Base-by-base conservation (phyloP, 148 eudicot genomes). In the Tetragonia tetragonoides region DNA sequence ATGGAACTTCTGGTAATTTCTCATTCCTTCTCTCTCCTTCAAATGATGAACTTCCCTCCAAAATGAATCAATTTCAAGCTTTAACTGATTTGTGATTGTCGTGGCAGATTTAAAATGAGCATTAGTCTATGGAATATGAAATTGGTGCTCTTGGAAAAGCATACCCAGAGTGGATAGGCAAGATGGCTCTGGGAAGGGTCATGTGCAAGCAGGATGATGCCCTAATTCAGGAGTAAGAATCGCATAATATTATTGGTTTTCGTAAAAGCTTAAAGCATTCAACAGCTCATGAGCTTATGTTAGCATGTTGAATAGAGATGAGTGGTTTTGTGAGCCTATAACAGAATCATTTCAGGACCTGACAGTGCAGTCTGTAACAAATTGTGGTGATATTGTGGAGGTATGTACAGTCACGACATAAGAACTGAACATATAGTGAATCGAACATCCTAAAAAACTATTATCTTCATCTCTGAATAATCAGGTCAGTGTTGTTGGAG, bases 261-360 rank as follows among this genome's bases (percentile, higher is more conserved):
- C 99, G 98, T 37, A 93, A 96, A 87, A 96, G 99, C 86, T 93
- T 96, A 77, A 98, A 96, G 83, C 93, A 98, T 21, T 93, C 98
- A 57, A 96, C 97, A 65, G 97, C 97, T 83, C 97, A 96, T 81
- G 93, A 89, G 83, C 97, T 96, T 76, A 90, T 96, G 92, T 38
- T 84, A 56, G 98, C 98, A 96, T 96, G 99, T 83, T 93, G 86
- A 90, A 91, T 86, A 98, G 92, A 77, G 99, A 96, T 88, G 99
- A 93, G 80, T 89, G 98, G 24, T 93, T 96, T 85, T 95, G 93
- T 21, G 98, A 93, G 86, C 99, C 98, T 74, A 96, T 98, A 73
- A 98, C 99, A 41, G 87, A 89, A 56, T 90, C 98, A 14, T 86
- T 96, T 75, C 88, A 91, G 81, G 89, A 85, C 1, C 80, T 96